These are phyloP conservation scores for Ascoidea asiatica DNA, from an alignment of 805 yeast species.

Conservation along the genomic window DNA sequence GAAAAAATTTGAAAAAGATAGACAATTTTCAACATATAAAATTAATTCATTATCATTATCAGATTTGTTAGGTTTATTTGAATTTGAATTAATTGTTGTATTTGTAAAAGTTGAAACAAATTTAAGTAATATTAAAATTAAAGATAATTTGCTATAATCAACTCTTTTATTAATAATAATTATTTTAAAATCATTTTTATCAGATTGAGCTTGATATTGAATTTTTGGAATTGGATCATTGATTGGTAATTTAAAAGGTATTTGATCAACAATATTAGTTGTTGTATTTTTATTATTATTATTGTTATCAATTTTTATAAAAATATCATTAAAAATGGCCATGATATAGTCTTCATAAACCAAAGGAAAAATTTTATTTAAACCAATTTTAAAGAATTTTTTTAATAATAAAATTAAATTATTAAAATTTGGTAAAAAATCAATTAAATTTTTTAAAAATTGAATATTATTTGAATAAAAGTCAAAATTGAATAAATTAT, in stretches of 20 bases:
- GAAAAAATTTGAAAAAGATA: conserved; percentile 5
- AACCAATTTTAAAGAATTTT: conserved; percentile 4
- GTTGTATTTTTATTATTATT: background rate
- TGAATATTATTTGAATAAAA: too few relatives aligned
- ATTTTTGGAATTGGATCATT: background rate
- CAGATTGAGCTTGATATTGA: background rate
- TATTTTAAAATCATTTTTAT: conserved; percentile 7
- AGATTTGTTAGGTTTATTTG: conserved; percentile 1
- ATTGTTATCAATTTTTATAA: background rate
- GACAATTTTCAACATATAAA: conserved; percentile 1
- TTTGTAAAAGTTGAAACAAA: conserved; percentile 6
- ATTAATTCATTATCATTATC: conserved; percentile 5
- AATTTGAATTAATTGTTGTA: conserved; percentile 3
- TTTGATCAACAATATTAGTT: too few relatives aligned
- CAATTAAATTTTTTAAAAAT: conserved; percentile 1
- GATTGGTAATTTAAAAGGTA: background rate
- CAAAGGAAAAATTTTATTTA: conserved; percentile 8
- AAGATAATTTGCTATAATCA: conserved; percentile 5
- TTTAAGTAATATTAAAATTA: conserved; percentile 7
- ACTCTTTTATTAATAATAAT: conserved; percentile 3
- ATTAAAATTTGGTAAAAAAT: conserved; percentile 6
- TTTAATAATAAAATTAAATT: conserved; percentile 1
- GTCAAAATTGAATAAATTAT: background rate
- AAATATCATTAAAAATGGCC: conserved; percentile 5
- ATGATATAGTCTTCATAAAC: conserved; percentile 2